phyloP scores from a whole-genome alignment of 495 filamentous ascomycete genomes.

The Podospora conica region DNA sequence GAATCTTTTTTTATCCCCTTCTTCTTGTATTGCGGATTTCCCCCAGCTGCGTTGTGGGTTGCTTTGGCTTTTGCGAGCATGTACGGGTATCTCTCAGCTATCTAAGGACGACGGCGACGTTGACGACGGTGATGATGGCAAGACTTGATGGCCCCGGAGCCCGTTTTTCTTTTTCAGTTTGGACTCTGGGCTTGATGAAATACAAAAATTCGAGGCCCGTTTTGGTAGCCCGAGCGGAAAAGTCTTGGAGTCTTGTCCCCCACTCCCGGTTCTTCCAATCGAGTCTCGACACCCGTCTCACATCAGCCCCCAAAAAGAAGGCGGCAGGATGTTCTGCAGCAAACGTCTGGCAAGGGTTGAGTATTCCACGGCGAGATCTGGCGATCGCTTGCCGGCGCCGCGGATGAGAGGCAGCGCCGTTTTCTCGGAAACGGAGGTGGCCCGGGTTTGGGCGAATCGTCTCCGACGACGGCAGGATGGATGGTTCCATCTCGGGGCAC shows the following conservation, averaged over 20 bases:
- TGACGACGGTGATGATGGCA: constrained; percentile 1
- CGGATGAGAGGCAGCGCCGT: too few relatives aligned
- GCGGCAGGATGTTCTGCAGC: background rate
- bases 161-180: too few relatives aligned
- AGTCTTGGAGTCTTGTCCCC: background rate
- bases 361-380: background rate
- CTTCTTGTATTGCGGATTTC: background rate
- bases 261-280: background rate
- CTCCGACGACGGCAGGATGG: background rate
- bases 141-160: too few relatives aligned
- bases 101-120: background rate
- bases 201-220: background rate
- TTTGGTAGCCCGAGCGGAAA: background rate
- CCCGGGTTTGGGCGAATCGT: background rate
- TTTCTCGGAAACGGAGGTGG: too few relatives aligned
- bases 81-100: background rate
- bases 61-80: background rate
- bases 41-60: background rate
- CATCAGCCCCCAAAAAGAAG: background rate
- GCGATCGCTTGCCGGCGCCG: background rate
- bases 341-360: background rate
- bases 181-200: background rate
- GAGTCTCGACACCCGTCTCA: background rate
- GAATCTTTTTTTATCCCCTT: background rate
- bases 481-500: background rate